A percentile compares a stretch with the other conserved stretches of the same genome.
Conservation (phyloP, 768 basidiomycete species). For the Tulasnella sp. region DNA sequence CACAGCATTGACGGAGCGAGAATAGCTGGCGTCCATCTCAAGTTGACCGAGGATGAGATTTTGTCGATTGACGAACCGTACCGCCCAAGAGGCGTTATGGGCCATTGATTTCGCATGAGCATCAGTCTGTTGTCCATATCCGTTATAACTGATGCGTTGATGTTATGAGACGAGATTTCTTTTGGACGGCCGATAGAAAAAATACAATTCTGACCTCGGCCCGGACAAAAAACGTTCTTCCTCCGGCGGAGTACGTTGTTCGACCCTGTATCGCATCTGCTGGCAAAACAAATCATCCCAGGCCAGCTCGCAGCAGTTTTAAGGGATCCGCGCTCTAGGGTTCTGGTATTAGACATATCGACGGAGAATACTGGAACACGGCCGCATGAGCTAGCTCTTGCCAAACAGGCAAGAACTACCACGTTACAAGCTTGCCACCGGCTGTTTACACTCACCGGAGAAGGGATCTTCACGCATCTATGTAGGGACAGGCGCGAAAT, state of each 20-base stretch:
- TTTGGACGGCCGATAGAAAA: not conserved
- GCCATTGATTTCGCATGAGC: conserved; percentile 16
- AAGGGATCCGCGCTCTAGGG: no score
- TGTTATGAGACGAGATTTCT: not conserved
- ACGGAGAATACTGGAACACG: not conserved
- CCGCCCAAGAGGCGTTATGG: conserved; percentile 21
- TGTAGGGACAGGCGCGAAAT: not conserved
- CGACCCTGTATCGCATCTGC: no score
- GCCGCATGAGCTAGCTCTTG: not conserved
- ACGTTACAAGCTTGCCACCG: not conserved
- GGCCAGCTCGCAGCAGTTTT: no score
- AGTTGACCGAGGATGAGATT: conserved; percentile 26
- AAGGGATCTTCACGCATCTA: not conserved
- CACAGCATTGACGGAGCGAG: not conserved
- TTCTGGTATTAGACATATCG: not conserved
- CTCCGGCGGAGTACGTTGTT: no score
- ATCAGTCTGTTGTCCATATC: no score
- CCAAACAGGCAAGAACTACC: not conserved
- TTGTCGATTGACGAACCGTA: conserved; percentile 25
- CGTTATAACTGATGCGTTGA: no score
- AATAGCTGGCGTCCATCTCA: not conserved
- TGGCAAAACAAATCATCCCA: no score
- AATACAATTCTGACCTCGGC: no score
- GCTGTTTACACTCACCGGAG: not conserved
- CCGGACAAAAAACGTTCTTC: no score